A percentile compares a stretch with the other conserved stretches of the same genome.
These are phyloP conservation scores for Silene coronaria DNA, from an alignment of 179 eudicot species.

Conservation along the genomic window DNA sequence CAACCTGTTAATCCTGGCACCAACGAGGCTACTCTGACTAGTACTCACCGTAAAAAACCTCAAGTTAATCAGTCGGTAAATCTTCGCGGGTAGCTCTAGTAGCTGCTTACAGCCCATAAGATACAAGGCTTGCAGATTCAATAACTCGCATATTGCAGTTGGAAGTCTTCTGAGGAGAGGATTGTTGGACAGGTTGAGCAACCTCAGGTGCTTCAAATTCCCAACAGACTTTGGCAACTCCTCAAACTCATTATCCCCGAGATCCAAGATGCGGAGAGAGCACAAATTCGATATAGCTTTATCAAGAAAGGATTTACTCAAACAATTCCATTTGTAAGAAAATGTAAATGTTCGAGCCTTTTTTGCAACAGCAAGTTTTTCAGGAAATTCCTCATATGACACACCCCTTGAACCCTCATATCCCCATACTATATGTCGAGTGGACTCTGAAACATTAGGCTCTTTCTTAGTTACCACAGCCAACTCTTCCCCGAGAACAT, in stretches of 20 bases:
- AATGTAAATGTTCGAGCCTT: constrained; percentile 29
- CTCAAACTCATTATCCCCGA: constrained; percentile 22
- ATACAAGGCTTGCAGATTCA: too few species aligned
- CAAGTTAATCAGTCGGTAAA: too few species aligned
- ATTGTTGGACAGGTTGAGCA: too few species aligned
- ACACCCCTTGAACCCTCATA: not conserved
- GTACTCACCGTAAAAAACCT: too few species aligned
- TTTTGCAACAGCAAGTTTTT: constrained; percentile 19
- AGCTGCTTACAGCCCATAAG: too few species aligned
- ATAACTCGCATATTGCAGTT: too few species aligned
- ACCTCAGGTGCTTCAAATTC: too few species aligned
- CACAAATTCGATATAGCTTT: too few species aligned
- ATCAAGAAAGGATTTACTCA: not conserved
- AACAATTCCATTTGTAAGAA: constrained; percentile 23
- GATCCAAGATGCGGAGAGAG: constrained; percentile 27
- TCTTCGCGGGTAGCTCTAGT: too few species aligned
- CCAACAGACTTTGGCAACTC: too few species aligned
- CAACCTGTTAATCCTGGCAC: constrained; percentile 10
- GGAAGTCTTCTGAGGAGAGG: too few species aligned
- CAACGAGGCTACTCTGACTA: too few species aligned
- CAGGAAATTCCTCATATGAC: constrained; percentile 12
- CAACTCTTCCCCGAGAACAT: constrained; percentile 30
- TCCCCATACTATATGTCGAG: constrained; percentile 26
- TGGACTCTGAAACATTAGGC: constrained; percentile 11
- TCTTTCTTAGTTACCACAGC: constrained; percentile 8